Percentiles rank a stretch among this genome's conserved stretches.
These are phyloP conservation scores for Pichia sp. DNA, from an alignment of 1,139 yeast species.

Conservation along the genomic window DNA sequence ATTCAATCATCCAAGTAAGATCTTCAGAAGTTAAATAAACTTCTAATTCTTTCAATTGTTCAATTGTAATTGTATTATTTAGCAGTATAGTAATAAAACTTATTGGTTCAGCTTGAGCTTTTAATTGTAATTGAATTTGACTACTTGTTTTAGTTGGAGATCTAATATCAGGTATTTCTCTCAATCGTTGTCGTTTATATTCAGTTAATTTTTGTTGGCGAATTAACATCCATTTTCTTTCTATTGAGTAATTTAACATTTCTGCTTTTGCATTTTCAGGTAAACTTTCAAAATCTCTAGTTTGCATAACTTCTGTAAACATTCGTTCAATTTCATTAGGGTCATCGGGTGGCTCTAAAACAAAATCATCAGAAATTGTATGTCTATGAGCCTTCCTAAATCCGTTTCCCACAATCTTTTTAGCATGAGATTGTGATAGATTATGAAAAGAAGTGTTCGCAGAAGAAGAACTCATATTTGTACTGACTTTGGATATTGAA, in stretches of 20 bases:
- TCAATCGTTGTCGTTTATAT: conserved; percentile 43
- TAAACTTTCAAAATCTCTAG: conserved; percentile 73
- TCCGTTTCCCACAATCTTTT: conserved; percentile 21
- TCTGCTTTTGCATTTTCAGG: conserved; percentile 75
- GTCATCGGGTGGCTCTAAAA: conserved; percentile 52
- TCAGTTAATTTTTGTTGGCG: conserved; percentile 83
- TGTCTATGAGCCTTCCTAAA: conserved; percentile 29
- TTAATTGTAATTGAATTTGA: conserved; percentile 14
- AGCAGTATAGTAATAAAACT: conserved; percentile 66
- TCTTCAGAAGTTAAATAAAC: conserved; percentile 91
- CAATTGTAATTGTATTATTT: conserved; percentile 60
- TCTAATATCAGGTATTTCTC: conserved; percentile 30
- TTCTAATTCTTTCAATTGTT: conserved; percentile 78
- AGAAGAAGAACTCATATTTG: conserved; percentile 20
- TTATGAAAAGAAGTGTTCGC: conserved; percentile 20
- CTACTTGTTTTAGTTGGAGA: conserved; percentile 12
- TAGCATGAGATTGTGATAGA: conserved; percentile 25
- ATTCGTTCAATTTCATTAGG: conserved; percentile 55
- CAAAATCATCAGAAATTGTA: conserved; percentile 33
- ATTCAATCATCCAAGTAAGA: conserved; percentile 79
- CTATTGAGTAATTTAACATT: conserved; percentile 66
- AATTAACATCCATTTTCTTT: conserved; percentile 88
- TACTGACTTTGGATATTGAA: conserved; percentile 22
- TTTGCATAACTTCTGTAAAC: conserved; percentile 68
- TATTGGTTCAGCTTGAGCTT: conserved; percentile 22